phyloP scores from a whole-genome alignment of 2,329 filamentous ascomycete species.

The Chaetoscypha palmicola region DNA sequence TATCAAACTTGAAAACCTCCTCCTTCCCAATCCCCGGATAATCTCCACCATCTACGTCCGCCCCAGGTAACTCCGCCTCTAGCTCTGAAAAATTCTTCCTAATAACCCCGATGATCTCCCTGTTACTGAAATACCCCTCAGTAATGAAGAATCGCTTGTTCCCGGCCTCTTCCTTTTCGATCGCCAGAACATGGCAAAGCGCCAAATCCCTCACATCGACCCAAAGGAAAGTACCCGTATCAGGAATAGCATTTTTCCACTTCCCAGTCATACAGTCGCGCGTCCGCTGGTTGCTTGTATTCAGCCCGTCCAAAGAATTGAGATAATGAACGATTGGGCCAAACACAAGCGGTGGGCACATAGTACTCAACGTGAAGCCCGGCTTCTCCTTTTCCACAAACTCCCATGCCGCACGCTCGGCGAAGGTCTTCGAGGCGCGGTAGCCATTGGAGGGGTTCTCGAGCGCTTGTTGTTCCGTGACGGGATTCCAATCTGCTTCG shows the following conservation, averaged over 20 bases:
- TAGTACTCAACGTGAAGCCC: slow-evolving; percentile 52
- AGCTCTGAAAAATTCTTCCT: slow-evolving; percentile 48
- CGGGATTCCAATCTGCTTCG: slow-evolving; percentile 49
- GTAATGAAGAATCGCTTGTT: slow-evolving; percentile 58
- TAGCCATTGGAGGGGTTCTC: slow-evolving; percentile 35
- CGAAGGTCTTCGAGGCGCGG: slow-evolving; percentile 51
- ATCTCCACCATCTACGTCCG: slow-evolving; percentile 33
- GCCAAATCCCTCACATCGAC: slow-evolving; percentile 58
- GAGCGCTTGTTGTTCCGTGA: slow-evolving; percentile 42
- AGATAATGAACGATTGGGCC: slow-evolving; percentile 57
- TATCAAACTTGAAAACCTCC: slow-evolving; percentile 50
- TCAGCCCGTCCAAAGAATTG: slow-evolving; percentile 55
- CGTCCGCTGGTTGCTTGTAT: slow-evolving; percentile 66
- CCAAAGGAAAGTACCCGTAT: slow-evolving; percentile 52
- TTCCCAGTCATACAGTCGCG: slow-evolving; percentile 56
- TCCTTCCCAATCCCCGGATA: slow-evolving; percentile 32
- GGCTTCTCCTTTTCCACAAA: slow-evolving; percentile 49
- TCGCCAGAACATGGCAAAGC: slow-evolving; percentile 53
- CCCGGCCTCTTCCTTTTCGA: slow-evolving; percentile 49
- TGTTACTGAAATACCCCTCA: slow-evolving; percentile 53
- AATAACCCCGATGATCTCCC: slow-evolving; percentile 49
- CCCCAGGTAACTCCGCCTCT: slow-evolving; percentile 39
- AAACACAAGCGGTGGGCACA: slow-evolving; percentile 52
- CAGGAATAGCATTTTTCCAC: slow-evolving; percentile 48
- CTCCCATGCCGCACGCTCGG: slow-evolving; percentile 60